Evolutionary conservation across 805 yeast genomes (phyloP), one percentile per base, ranked within the genome.

Genomic region (Starmerella scarabaei): DNA sequence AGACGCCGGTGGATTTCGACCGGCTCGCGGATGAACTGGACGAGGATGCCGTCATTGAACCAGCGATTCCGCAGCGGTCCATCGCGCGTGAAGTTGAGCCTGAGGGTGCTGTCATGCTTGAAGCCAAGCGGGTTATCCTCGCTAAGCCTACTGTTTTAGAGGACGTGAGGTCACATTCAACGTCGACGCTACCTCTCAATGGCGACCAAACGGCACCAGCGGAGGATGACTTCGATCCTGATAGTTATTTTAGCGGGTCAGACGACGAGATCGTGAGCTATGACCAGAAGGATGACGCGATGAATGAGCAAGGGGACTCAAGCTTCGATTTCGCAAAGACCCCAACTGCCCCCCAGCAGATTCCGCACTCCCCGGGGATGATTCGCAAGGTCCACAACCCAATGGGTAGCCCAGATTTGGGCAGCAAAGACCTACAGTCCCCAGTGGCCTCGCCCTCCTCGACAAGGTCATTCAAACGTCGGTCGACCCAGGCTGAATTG

Each of bases 61-160:
- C 43, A 3, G 36, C n/a, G 23, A 44, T 47, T 16, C 50, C 49
- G 4, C 40, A 33, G 30, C 40, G 49, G 3, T 47, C 50, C 7
- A 26, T 38, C 9, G 50, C 48, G 5, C 45, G 50, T 3, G 4
- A n/a, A 3, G 48, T 44, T 9, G 48, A 44, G 30, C 39, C 49
- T 1, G 50, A 45, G 16, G 15, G n/a, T 2, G 44, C 34, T 8
- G 41, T 35, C n/a, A 47, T 42, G 36, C 33, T 47, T n/a, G 45
- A 40, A 16, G 52, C 52, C 8, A 43, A 33, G 23, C 42, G 40
- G 7, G 23, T 48, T 9, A 21, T 26, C 17, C 8, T 38, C 14
- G 52, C 42, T 4, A 33, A 35, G 31, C 50, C 51, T 3, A 47
- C 41, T 5, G 36, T 47, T 33, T 28, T 47, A 4, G 12, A 16